Conservation (phyloP, 1,284 basidiomycete genomes). For the Cerrena zonata region DNA sequence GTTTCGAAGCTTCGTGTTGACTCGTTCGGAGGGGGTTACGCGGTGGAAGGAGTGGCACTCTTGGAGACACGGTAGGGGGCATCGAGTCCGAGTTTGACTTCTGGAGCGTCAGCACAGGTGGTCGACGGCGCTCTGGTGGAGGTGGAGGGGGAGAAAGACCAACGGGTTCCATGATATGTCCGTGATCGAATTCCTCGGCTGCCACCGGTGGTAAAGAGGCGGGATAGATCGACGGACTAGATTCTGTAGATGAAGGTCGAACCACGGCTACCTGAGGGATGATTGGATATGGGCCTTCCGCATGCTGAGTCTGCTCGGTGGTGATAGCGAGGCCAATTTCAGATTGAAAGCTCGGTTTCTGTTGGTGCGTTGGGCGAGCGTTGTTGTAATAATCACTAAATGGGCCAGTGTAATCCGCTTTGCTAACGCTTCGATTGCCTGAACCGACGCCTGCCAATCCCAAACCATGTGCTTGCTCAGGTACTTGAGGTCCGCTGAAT, state of each 20-base stretch:
- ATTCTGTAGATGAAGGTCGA: slow-evolving; percentile 30
- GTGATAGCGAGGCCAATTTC: slow-evolving; percentile 18
- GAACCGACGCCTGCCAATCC: slow-evolving; percentile 19
- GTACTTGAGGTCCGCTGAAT: not conserved
- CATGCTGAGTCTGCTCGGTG: slow-evolving; percentile 14
- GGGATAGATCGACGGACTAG: slow-evolving; percentile 57
- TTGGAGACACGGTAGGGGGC: not conserved
- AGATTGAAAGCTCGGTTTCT: slow-evolving; percentile 13
- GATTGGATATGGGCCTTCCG: slow-evolving; percentile 15
- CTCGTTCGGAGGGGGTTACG: slow-evolving; percentile 30
- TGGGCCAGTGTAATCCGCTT: slow-evolving; percentile 14
- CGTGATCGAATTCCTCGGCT: slow-evolving; percentile 27
- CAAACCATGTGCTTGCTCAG: not conserved
- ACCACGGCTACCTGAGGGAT: slow-evolving; percentile 13
- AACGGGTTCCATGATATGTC: slow-evolving; percentile 7
- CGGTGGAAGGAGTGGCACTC: slow-evolving; percentile 29
- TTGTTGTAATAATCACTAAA: slow-evolving; percentile 17
- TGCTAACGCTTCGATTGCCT: slow-evolving; percentile 11
- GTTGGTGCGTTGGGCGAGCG: slow-evolving; percentile 9
- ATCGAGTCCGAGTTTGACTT: slow-evolving; percentile 4
- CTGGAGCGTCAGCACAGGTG: slow-evolving; percentile 13
- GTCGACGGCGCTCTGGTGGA: slow-evolving; percentile 9
- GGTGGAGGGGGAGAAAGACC: not conserved
- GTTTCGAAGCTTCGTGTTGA: not conserved
- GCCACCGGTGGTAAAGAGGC: slow-evolving; percentile 33